Conservation (phyloP, 208 protist genomes). For the Angomonas ambiguus region DNA sequence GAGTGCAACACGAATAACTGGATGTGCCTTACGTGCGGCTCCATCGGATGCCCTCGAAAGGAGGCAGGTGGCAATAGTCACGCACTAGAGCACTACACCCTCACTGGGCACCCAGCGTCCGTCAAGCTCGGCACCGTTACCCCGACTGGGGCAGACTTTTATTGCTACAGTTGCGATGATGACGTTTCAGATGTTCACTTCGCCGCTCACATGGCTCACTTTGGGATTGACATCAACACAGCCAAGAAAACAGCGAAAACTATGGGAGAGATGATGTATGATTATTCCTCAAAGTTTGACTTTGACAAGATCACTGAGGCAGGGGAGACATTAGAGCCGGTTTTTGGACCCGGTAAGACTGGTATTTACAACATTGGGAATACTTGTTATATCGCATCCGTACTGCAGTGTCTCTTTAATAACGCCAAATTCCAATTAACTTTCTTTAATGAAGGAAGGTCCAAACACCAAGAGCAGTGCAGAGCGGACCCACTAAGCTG, state of each 20-base stretch:
- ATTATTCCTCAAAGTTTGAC: constrained; percentile 94
- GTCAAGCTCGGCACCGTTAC: constrained; percentile 98
- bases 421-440: constrained; percentile 67
- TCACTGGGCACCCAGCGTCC: constrained; percentile 83
- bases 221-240: constrained; percentile 92
- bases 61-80: constrained; percentile 95
- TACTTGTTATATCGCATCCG: constrained; percentile 95
- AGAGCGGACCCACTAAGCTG: constrained; percentile 58
- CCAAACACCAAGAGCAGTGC: constrained; percentile 50
- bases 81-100: constrained; percentile 87
- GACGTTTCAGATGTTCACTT: constrained; percentile 93
- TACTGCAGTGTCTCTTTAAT: constrained; percentile 92
- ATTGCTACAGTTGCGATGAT: constrained; percentile 95
- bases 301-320: constrained; percentile 90
- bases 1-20: constrained; percentile 92
- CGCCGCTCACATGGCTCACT: constrained; percentile 91
- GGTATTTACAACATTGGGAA: constrained; percentile 97
- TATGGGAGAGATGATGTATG: constrained; percentile 95
- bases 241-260: constrained; percentile 95
- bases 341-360: constrained; percentile 92
- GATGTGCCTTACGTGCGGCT: constrained; percentile 94
- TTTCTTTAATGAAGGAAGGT: constrained; percentile 53
- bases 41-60: constrained; percentile 91
- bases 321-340: constrained; percentile 74
- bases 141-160: constrained; percentile 82